Percentiles rank a stretch among this genome's conserved stretches.
Conservation (phyloP, 1,284 basidiomycete species). For the Lentinus polychrous region DNA sequence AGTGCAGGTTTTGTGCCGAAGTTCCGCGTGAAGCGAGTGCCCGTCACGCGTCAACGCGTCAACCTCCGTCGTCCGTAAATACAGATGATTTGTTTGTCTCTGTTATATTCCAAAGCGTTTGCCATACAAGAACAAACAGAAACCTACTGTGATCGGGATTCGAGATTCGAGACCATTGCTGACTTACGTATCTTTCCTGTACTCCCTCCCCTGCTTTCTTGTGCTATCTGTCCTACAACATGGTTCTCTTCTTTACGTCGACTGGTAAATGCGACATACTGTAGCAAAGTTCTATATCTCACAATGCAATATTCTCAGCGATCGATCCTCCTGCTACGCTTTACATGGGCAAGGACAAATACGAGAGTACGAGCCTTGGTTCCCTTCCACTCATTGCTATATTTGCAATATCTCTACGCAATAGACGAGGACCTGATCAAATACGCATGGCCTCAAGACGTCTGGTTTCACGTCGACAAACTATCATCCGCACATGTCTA, state of each 20-base stretch:
- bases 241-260: slow-evolving; percentile 72
- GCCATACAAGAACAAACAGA: background rate
- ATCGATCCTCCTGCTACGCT: slow-evolving; percentile 63
- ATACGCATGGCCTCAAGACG: slow-evolving; percentile 80
- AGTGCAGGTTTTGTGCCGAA: too few relatives aligned
- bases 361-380: slow-evolving; percentile 69
- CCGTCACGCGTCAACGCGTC: too few relatives aligned
- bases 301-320: slow-evolving; percentile 30
- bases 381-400: background rate
- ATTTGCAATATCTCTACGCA: slow-evolving; percentile 9
- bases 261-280: slow-evolving; percentile 32
- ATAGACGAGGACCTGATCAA: slow-evolving; percentile 91
- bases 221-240: slow-evolving; percentile 17
- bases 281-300: background rate
- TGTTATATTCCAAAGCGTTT: background rate
- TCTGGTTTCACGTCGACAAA: slow-evolving; percentile 87
- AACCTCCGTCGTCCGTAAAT: too few relatives aligned
- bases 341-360: slow-evolving; percentile 97
- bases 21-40: too few relatives aligned
- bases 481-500: slow-evolving; percentile 94
- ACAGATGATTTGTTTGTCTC: background rate
- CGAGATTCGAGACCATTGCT: background rate
- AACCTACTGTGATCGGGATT: background rate
- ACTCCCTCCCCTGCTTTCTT: background rate
- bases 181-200: background rate